phyloP scores from a whole-genome alignment of 1,284 basidiomycete genomes.

The Microbotryum scabiosae region DNA sequence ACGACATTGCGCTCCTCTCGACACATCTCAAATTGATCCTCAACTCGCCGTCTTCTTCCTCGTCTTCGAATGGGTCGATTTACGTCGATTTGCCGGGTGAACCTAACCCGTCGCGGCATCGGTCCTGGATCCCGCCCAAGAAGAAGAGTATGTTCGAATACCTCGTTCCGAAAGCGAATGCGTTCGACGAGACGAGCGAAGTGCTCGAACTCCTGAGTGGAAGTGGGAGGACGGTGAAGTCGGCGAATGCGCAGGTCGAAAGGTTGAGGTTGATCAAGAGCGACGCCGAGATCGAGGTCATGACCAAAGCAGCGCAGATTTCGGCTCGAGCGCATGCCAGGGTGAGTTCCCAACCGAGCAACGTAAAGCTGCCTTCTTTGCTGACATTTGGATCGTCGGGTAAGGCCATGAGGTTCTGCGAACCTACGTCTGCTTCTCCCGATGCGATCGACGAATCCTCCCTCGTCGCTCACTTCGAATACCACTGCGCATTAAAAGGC shows the following conservation, averaged over 20 bases:
- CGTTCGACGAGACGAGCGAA: conserved; percentile 32
- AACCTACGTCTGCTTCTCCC: conserved; percentile 38
- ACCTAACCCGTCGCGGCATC: conserved; percentile 30
- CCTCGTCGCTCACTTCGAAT: conserved; percentile 80
- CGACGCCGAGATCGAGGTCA: conserved; percentile 55
- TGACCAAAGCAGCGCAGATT: conserved; percentile 65
- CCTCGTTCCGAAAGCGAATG: conserved; percentile 14
- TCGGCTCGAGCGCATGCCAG: conserved; percentile 67
- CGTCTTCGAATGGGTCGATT: conserved; percentile 27
- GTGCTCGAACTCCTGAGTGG: conserved; percentile 38
- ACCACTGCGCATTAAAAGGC: conserved; percentile 66
- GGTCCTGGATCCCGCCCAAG: conserved; percentile 36
- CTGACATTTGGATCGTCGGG: not conserved
- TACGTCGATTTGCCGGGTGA: conserved; percentile 42
- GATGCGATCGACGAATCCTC: conserved; percentile 59
- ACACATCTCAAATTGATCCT: conserved; percentile 37
- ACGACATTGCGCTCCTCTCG: conserved; percentile 39
- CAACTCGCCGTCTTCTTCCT: conserved; percentile 14
- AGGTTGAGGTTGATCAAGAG: conserved; percentile 63
- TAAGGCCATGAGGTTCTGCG: conserved; percentile 64
- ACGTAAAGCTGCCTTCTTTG: not conserved
- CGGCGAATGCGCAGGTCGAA: conserved; percentile 49
- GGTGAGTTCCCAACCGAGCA: conserved; percentile 41
- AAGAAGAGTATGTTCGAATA: conserved; percentile 23
- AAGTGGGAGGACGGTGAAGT: conserved; percentile 35